A percentile compares a stretch with the other conserved stretches of the same genome.
Evolutionary conservation across 1,284 basidiomycete genomes (phyloP).

Genomic region (Ganoderma lingzhi): DNA sequence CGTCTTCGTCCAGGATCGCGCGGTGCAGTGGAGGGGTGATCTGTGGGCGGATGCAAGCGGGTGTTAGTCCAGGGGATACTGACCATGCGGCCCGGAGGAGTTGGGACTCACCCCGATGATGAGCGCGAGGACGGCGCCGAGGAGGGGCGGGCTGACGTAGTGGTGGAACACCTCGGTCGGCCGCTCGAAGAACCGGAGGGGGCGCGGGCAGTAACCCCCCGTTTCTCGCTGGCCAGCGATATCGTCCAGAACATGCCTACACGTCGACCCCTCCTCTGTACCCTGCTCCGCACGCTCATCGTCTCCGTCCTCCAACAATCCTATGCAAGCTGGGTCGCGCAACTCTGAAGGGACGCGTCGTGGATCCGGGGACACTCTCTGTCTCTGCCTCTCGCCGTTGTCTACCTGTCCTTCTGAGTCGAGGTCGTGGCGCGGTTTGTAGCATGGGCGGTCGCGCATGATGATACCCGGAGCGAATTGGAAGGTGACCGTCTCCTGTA

Average conservation of each 20-base stretch:
- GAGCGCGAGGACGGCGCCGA: slow-evolving; percentile 42
- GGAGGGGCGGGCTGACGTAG: slow-evolving; percentile 40
- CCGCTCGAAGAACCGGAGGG: slow-evolving; percentile 31
- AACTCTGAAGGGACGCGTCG: slow-evolving; percentile 32
- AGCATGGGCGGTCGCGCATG: slow-evolving; percentile 21
- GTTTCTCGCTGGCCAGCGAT: slow-evolving; percentile 34
- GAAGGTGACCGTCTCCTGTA: slow-evolving; percentile 43
- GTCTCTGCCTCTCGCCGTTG: not conserved
- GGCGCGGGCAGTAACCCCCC: slow-evolving; percentile 37
- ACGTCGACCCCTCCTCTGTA: slow-evolving; percentile 6
- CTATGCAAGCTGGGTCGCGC: slow-evolving; percentile 41
- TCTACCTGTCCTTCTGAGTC: slow-evolving; percentile 17
- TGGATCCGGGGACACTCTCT: slow-evolving; percentile 33
- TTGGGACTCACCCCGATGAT: slow-evolving; percentile 37
- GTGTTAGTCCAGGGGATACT: not conserved
- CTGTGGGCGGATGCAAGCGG: slow-evolving; percentile 17
- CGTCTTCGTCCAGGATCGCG: slow-evolving; percentile 36
- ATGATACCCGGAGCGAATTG: slow-evolving; percentile 40
- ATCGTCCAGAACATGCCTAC: slow-evolving; percentile 32
- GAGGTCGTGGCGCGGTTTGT: slow-evolving; percentile 17
- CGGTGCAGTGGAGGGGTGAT: slow-evolving; percentile 37
- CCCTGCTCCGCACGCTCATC: slow-evolving; percentile 21
- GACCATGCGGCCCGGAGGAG: not conserved
- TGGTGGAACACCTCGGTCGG: slow-evolving; percentile 32
- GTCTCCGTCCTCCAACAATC: slow-evolving; percentile 37